Evolutionary conservation across 75 land plant genomes (phyloP).

Genomic region (Cryptomeria japonica): DNA sequence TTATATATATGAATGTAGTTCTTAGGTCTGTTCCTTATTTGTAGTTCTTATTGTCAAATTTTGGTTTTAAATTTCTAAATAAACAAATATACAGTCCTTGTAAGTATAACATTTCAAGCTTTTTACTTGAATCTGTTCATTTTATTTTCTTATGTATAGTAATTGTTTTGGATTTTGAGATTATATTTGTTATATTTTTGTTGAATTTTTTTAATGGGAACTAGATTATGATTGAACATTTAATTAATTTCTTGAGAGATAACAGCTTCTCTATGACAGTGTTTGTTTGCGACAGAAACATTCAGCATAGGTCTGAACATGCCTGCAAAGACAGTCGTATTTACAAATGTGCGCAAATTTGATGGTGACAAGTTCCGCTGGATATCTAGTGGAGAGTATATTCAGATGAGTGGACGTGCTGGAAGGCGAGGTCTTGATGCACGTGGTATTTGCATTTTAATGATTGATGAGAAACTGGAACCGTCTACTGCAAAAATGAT

Average conservation of each 20-base stretch:
- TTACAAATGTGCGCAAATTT: slow-evolving; percentile 95
- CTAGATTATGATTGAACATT: neutral
- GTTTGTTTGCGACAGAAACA: slow-evolving; percentile 99
- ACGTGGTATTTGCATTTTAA: slow-evolving; percentile 94
- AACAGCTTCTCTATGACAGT: slow-evolving; percentile 42
- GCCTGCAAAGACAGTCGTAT: slow-evolving; percentile 99
- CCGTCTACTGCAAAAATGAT: slow-evolving; percentile 94
- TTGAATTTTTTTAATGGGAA: neutral
- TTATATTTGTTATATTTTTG: neutral
- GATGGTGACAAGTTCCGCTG: slow-evolving; percentile 98
- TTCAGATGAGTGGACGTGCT: slow-evolving; percentile 99
- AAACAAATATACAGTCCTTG: neutral
- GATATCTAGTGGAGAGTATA: slow-evolving; percentile 97
- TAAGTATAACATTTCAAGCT: neutral
- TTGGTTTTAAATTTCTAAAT: neutral
- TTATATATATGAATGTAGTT: neutral
- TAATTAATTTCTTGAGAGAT: slow-evolving; percentile 2
- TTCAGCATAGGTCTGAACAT: slow-evolving; percentile 99
- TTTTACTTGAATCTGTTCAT: neutral
- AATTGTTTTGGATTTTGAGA: neutral
- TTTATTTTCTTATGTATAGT: neutral
- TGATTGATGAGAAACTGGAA: slow-evolving; percentile 98
- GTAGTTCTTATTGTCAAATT: neutral
- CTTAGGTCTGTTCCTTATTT: neutral
- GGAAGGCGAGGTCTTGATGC: slow-evolving; percentile 98